Conservation (phyloP, 345 rosid species). For the Pistacia atlantica region DNA sequence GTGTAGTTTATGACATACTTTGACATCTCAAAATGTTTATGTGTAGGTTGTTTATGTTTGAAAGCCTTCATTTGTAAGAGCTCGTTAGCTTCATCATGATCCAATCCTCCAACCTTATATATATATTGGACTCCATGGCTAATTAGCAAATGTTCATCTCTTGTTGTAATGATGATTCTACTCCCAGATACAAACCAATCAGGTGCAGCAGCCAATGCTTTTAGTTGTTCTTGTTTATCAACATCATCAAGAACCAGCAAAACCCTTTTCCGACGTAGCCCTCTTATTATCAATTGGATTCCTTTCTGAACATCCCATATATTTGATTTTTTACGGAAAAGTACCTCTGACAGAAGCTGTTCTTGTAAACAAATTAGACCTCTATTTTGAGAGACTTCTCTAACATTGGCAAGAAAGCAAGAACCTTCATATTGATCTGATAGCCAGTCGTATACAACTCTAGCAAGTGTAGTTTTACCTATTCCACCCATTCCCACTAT, state of each 20-base stretch:
- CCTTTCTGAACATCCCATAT: background rate
- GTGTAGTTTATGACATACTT: background rate
- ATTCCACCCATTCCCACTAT: slow-evolving; percentile 46
- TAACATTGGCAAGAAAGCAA: slow-evolving; percentile 33
- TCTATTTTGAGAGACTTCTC: background rate
- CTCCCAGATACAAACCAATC: background rate
- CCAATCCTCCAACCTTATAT: background rate
- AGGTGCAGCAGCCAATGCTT: background rate
- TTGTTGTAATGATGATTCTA: slow-evolving; percentile 24
- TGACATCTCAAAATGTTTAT: background rate
- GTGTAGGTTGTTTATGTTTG: background rate
- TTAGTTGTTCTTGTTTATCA: background rate
- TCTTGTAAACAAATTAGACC: background rate
- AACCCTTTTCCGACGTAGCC: background rate
- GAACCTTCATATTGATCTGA: slow-evolving; percentile 9
- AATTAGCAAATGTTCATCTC: background rate
- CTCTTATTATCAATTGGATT: background rate
- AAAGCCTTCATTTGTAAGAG: slow-evolving; percentile 27
- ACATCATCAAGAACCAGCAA: slow-evolving; percentile 13
- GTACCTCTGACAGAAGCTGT: slow-evolving; percentile 7
- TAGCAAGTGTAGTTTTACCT: slow-evolving; percentile 42
- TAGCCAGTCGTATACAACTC: slow-evolving; percentile 24
- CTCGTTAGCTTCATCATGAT: background rate
- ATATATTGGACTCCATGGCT: background rate
- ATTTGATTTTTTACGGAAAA: background rate